These are phyloP conservation scores for Logfia minima DNA, from an alignment of 129 eudicot genomes.

Conservation along the genomic window DNA sequence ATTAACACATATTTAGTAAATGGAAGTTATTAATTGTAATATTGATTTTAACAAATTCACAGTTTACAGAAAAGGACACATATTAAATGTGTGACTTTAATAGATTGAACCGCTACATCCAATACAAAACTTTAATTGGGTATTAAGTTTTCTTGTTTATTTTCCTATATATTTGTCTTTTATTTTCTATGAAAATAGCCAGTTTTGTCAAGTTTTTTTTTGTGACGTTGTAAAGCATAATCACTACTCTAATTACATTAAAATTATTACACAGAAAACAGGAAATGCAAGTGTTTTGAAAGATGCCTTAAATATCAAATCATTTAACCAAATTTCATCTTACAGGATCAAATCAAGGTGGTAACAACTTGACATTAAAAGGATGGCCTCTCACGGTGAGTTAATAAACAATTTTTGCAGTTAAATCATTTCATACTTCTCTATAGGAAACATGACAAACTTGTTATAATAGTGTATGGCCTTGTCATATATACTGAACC, in stretches of 20 bases:
- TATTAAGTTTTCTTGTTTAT: too few relatives aligned
- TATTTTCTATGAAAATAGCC: not conserved
- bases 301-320: not conserved
- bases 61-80: not conserved
- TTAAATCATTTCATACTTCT: not conserved
- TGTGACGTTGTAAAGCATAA: not conserved
- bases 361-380: conserved; percentile 87
- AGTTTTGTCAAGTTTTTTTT: not conserved
- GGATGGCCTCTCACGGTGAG: conserved; percentile 99
- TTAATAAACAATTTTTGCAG: not conserved
- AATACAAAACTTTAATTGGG: not conserved
- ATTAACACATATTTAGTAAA: not conserved
- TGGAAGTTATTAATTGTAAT: not conserved
- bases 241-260: not conserved
- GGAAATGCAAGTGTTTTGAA: not conserved
- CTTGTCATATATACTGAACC: not conserved
- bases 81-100: not conserved
- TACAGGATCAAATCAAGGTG: conserved; percentile 92
- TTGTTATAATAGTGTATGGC: not conserved
- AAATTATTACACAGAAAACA: not conserved
- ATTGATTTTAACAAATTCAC: not conserved
- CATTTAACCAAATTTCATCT: conserved; percentile 9
- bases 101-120: not conserved
- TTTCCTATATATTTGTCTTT: not conserved
- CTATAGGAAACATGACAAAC: not conserved